These are phyloP conservation scores for Phytophthora aleatoria DNA, from an alignment of 352 stramenopile genomes.

Conservation along the genomic window DNA sequence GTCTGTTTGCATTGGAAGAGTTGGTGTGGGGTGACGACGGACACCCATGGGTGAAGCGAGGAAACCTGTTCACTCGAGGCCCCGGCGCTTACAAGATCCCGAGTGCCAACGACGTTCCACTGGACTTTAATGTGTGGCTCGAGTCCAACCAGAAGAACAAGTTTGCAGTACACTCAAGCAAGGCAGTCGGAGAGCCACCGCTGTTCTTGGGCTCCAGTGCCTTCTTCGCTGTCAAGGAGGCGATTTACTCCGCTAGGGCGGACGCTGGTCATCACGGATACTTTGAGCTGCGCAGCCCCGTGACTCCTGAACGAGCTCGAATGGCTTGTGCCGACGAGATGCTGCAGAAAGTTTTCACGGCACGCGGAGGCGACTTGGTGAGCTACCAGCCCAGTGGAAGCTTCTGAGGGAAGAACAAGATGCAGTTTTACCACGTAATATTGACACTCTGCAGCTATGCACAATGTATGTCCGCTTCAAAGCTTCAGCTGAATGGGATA, in stretches of 20 bases:
- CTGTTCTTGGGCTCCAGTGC: conserved; percentile 94
- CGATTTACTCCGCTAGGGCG: conserved; percentile 83
- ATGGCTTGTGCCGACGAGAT: conserved; percentile 82
- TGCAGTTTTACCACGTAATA: conserved; percentile 18
- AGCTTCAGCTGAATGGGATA: background rate
- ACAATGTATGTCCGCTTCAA: conserved; percentile 2
- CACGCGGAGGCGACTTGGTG: conserved; percentile 61
- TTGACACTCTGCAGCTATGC: conserved; percentile 7
- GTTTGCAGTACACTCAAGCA: conserved; percentile 95
- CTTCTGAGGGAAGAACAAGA: conserved; percentile 41
- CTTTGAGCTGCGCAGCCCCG: conserved; percentile 78
- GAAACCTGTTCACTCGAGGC: conserved; percentile 93
- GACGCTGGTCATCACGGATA: conserved; percentile 65
- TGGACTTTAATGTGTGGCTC: conserved; percentile 95
- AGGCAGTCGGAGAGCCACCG: conserved; percentile 95
- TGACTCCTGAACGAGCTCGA: conserved; percentile 82
- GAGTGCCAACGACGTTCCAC: conserved; percentile 95
- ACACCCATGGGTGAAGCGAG: conserved; percentile 93
- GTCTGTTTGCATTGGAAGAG: conserved; percentile 94
- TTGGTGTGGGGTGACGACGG: conserved; percentile 94
- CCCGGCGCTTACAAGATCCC: conserved; percentile 98
- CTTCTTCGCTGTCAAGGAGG: conserved; percentile 97
- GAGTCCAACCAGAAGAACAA: conserved; percentile 93
- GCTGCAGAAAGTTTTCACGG: conserved; percentile 71
- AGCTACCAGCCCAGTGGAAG: conserved; percentile 69